Percentiles rank a stretch among this genome's conserved stretches.
These are phyloP conservation scores for Cladophialophora immunda DNA, from an alignment of 2,329 filamentous ascomycete genomes.

Conservation along the genomic window DNA sequence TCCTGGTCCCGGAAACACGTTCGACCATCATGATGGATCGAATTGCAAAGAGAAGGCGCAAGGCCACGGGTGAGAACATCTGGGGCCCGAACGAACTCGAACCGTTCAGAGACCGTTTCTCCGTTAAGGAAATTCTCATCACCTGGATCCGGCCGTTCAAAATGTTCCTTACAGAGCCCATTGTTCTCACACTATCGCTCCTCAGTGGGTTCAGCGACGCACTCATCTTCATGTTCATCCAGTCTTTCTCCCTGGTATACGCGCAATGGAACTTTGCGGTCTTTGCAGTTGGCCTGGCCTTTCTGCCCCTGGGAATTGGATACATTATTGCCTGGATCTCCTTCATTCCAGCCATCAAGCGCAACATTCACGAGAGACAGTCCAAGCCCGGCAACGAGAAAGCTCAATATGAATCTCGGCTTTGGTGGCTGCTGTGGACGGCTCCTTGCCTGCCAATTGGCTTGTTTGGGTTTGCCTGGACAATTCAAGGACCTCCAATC, in stretches of 20 bases:
- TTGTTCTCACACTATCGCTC: conserved; percentile 68
- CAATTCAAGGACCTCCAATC: conserved; percentile 62
- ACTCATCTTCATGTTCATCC: conserved; percentile 72
- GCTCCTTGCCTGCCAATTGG: conserved; percentile 68
- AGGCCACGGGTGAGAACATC: conserved; percentile 69
- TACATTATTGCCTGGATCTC: conserved; percentile 68
- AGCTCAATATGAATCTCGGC: conserved; percentile 72
- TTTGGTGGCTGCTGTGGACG: conserved; percentile 69
- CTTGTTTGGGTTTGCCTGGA: conserved; percentile 71
- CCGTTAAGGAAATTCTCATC: conserved; percentile 62
- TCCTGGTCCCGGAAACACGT: conserved; percentile 80
- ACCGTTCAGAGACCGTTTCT: conserved; percentile 64
- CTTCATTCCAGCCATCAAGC: conserved; percentile 65
- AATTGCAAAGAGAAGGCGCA: conserved; percentile 77
- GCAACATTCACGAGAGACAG: conserved; percentile 56
- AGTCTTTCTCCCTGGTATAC: conserved; percentile 68
- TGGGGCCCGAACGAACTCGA: conserved; percentile 78
- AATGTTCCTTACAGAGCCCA: conserved; percentile 72
- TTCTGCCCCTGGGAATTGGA: conserved; percentile 65
- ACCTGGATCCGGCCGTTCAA: conserved; percentile 69
- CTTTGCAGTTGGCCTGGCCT: conserved; percentile 59
- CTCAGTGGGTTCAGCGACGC: conserved; percentile 72
- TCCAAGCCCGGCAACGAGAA: conserved; percentile 58
- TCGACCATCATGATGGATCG: conserved; percentile 79
- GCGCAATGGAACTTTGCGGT: conserved; percentile 66